A percentile compares a stretch with the other conserved stretches of the same genome.
phyloP scores from a whole-genome alignment of 2,329 filamentous ascomycete genomes.

The Trichoderma brevicompactum region DNA sequence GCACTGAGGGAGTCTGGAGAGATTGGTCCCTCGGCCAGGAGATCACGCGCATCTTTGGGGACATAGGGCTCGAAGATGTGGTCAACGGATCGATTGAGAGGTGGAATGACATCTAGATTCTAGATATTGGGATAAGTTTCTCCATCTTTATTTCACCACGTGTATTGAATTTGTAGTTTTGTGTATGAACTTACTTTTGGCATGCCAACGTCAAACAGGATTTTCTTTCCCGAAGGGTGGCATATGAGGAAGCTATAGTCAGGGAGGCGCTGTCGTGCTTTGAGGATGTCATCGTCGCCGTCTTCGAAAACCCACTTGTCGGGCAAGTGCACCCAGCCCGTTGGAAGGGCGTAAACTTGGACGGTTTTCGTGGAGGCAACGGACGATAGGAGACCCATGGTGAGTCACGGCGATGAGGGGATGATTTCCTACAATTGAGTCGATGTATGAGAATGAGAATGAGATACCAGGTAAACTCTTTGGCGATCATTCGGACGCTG shows the following conservation, averaged over 20 bases:
- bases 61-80: neutral
- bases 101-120: neutral
- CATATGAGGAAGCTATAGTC: neutral
- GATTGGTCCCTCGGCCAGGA: neutral
- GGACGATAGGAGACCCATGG: neutral
- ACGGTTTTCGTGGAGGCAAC: neutral
- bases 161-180: neutral
- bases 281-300: neutral
- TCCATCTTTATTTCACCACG: neutral
- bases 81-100: neutral
- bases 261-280: neutral
- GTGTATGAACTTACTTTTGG: neutral
- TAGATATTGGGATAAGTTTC: neutral
- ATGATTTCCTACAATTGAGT: neutral
- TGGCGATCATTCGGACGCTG: neutral
- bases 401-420: neutral
- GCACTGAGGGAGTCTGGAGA: neutral
- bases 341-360: conserved; percentile 4
- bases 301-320: neutral
- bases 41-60: conserved; percentile 4
- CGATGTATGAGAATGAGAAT: neutral
- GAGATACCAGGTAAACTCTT: too few species aligned
- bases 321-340: neutral
- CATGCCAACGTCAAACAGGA: neutral
- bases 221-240: neutral